Conservation (phyloP, 805 yeast species). For the Scheffersomyces lignosus region DNA sequence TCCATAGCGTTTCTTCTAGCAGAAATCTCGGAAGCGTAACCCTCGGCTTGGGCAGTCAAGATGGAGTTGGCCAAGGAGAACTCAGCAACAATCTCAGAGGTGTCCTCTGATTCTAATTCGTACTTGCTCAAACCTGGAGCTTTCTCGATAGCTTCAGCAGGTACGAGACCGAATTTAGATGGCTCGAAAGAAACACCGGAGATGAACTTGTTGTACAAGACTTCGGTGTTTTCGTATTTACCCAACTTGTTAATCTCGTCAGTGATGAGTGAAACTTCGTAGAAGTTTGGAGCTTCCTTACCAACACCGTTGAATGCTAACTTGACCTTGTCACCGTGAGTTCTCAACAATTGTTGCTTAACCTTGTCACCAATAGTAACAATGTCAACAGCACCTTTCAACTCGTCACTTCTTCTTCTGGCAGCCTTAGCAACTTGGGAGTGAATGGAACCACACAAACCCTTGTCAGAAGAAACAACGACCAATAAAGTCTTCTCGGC, state of each 20-base stretch:
- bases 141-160: conserved; percentile 68
- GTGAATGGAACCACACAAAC: conserved; percentile 98
- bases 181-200: conserved; percentile 93
- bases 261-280: conserved; percentile 84
- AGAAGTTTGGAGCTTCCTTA: conserved; percentile 93
- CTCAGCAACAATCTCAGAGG: conserved; percentile 76
- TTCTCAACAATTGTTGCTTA: conserved; percentile 85
- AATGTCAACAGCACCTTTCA: conserved; percentile 67
- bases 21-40: conserved; percentile 95
- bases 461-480: conserved; percentile 95
- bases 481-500: conserved; percentile 71
- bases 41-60: conserved; percentile 92
- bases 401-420: conserved; percentile 61
- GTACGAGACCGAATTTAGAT: conserved; percentile 61
- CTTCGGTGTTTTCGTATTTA: conserved; percentile 73
- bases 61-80: conserved; percentile 88
- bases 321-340: conserved; percentile 65
- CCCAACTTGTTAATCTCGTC: conserved; percentile 75
- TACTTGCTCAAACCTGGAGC: conserved; percentile 85
- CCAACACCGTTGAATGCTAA: conserved; percentile 89
- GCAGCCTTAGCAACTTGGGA: conserved; percentile 90
- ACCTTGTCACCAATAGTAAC: conserved; percentile 94
- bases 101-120: conserved; percentile 66
- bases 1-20: conserved; percentile 99
- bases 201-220: conserved; percentile 84